Conservation (phyloP, 1,284 basidiomycete species). For the Tylopilus orsonianus region DNA sequence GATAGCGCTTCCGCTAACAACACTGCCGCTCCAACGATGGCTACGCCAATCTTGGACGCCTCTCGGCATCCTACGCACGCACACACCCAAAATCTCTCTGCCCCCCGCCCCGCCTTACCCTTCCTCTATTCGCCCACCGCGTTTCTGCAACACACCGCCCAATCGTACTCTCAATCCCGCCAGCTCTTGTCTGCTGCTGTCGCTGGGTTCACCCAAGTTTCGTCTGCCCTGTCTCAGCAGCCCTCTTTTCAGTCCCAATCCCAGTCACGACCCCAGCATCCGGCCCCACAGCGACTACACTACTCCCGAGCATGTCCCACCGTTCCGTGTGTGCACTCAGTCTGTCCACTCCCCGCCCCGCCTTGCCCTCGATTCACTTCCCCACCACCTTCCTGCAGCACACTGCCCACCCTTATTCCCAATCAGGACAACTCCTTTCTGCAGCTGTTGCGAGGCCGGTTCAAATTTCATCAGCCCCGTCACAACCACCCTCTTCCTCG, state of each 20-base stretch:
- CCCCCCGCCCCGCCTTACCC: constrained; percentile 27
- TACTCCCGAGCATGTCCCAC: no score
- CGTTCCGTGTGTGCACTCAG: no score
- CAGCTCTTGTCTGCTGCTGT: constrained; percentile 29
- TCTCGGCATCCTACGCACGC: constrained; percentile 33
- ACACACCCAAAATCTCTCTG: constrained; percentile 33
- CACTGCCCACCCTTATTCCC: no score
- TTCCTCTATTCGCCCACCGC: constrained; percentile 33
- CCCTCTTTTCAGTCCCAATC: no score
- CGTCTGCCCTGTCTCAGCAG: constrained; percentile 10
- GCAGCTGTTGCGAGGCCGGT: no score
- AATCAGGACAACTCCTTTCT: no score
- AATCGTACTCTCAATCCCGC: constrained; percentile 37
- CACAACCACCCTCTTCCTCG: no score
- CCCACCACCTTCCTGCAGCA: no score
- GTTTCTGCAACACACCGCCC: constrained; percentile 43
- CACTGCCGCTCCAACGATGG: constrained; percentile 19
- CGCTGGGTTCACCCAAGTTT: constrained; percentile 20
- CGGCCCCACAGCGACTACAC: no score
- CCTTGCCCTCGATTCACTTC: no score
- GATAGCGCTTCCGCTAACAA: constrained; percentile 53
- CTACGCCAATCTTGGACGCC: constrained; percentile 29
- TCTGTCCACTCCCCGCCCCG: no score
- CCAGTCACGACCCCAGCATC: constrained; percentile 8
- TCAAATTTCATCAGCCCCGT: no score